Evolutionary conservation across 495 filamentous ascomycete genomes (phyloP).

Genomic region (Penicillium turbatum): DNA sequence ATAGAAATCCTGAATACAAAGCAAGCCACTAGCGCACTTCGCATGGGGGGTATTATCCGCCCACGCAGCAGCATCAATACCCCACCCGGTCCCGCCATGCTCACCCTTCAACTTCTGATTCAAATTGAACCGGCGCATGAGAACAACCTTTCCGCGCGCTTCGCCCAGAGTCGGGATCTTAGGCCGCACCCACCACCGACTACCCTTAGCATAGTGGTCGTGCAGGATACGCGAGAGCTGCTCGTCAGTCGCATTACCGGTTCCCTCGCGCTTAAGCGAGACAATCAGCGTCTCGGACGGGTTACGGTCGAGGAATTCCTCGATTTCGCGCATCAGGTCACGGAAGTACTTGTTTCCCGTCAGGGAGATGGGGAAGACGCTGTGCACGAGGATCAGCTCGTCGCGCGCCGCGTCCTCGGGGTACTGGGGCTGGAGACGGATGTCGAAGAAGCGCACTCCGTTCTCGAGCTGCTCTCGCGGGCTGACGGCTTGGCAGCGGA

Average conservation of each 20-base stretch:
- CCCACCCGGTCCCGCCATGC: conserved; percentile 64
- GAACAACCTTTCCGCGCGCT: conserved; percentile 75
- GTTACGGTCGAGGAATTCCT: conserved; percentile 71
- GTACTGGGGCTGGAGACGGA: conserved; percentile 66
- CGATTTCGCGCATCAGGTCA: conserved; percentile 61
- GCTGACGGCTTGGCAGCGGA: conserved; percentile 84
- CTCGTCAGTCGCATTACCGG: conserved; percentile 73
- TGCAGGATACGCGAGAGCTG: conserved; percentile 68
- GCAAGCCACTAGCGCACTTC: conserved; percentile 62
- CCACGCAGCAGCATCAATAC: conserved; percentile 81
- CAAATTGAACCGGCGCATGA: conserved; percentile 76
- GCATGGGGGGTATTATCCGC: conserved; percentile 83
- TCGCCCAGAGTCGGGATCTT: conserved; percentile 79
- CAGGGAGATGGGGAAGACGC: conserved; percentile 71
- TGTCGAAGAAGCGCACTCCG: conserved; percentile 91
- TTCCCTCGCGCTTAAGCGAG: conserved; percentile 86
- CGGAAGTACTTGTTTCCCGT: conserved; percentile 71
- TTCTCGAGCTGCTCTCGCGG: conserved; percentile 76
- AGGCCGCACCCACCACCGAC: conserved; percentile 74
- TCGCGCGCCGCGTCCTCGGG: conserved; percentile 53
- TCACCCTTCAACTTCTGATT: conserved; percentile 55
- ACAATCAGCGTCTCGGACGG: conserved; percentile 81
- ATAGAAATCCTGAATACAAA: conserved; percentile 94
- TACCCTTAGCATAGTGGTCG: conserved; percentile 60
- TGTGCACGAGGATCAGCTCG: conserved; percentile 65